Evolutionary conservation across 2,329 filamentous ascomycete species (phyloP).

Genomic region (Aureobasidium lini): DNA sequence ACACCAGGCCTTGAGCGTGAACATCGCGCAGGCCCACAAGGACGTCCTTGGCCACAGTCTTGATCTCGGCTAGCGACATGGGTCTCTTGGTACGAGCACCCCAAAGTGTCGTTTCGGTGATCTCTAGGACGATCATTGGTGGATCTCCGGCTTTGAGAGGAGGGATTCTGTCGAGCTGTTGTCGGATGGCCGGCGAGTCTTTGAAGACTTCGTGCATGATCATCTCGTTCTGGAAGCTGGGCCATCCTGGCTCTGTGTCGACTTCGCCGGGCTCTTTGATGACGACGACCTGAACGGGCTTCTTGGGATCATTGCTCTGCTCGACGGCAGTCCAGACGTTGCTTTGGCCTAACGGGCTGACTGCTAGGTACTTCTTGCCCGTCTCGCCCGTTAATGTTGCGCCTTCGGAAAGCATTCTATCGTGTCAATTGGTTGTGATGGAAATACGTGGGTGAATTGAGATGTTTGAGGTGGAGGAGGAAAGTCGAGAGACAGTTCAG

Average conservation of each 20-base stretch:
- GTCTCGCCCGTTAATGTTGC: slow-evolving; percentile 19
- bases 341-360: slow-evolving; percentile 21
- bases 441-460: not conserved
- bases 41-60: slow-evolving; percentile 18
- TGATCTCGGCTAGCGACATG: slow-evolving; percentile 21
- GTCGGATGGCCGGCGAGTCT: slow-evolving; percentile 19
- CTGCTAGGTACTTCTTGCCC: slow-evolving; percentile 23
- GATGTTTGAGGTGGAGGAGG: not conserved
- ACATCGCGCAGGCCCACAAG: slow-evolving; percentile 21
- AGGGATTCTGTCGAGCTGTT: slow-evolving; percentile 23
- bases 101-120: slow-evolving; percentile 22
- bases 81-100: slow-evolving; percentile 22
- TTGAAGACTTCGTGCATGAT: slow-evolving; percentile 27
- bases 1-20: slow-evolving; percentile 23
- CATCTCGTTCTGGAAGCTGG: slow-evolving; percentile 24
- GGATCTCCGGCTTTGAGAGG: slow-evolving; percentile 15
- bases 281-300: slow-evolving; percentile 17
- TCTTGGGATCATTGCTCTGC: slow-evolving; percentile 15
- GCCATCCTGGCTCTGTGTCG: slow-evolving; percentile 19
- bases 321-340: slow-evolving; percentile 25
- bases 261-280: slow-evolving; percentile 22
- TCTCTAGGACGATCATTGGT: slow-evolving; percentile 24
- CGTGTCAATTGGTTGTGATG: not conserved
- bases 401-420: slow-evolving; percentile 19
- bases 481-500: not conserved